Evolutionary conservation across 495 filamentous ascomycete genomes (phyloP), one percentile per base, ranked within the genome.

Genomic region (Talaromyces ruber): DNA sequence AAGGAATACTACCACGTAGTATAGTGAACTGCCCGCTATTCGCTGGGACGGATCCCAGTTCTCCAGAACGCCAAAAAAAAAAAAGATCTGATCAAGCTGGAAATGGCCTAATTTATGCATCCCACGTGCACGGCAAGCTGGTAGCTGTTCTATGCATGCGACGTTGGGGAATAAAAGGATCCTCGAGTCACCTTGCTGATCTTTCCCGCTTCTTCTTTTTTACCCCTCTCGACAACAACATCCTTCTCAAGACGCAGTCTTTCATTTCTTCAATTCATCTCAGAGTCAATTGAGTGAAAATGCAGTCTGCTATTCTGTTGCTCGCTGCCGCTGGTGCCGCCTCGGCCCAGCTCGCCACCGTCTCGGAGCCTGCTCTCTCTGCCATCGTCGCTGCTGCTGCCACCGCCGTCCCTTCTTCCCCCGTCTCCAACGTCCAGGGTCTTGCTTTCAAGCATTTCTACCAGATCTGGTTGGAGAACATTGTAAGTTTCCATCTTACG

Each of bases 391-490:
- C 63, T 1, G 68, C 71, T 34, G 70, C 67, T 50, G 72, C 70
- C 25, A 72, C 71, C 4, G 70, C 67, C 7, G 58, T 68, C 52
- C 73, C 76, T 24, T 72, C 71, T 54, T 84, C 81, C 30, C 85
- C 86, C 14, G 81, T 79, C 7, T 84, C 82, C 58, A 72, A 82
- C 66, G 83, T 91, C 57, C 65, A 76, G 62, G 88, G 88, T 58
- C 77, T 82, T 63, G 85, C 79, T 1, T 92, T 90, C 65, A 76
- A 90, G 69, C 81, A 85, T 9, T 83, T 89, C 63, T 79, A 84
- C 34, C 79, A 82, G 61, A 84, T 92, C 67, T 91, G 86, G 85
- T 76, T 90, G 14, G 88, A 90, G 74, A 92, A 91, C 67, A 86
- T 83, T 34, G 86, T 90, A 67, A 61, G 71, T 75, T 79, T 75